These are phyloP conservation scores for Ogataea corticis DNA, from an alignment of 805 yeast species.

Conservation along the genomic window DNA sequence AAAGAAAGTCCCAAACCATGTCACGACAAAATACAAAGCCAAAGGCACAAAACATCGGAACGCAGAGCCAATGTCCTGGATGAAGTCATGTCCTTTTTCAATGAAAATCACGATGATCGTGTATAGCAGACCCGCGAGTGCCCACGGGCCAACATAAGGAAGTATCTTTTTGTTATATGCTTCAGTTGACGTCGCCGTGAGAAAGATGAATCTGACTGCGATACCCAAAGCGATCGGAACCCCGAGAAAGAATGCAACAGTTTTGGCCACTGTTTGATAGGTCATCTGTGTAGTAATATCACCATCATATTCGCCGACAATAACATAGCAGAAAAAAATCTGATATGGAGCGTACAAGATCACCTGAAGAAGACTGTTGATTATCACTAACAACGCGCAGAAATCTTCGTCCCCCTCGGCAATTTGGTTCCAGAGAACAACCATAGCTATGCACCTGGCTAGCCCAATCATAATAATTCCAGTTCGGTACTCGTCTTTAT, in stretches of 20 bases:
- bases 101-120: slow-evolving; percentile 54
- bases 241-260: slow-evolving; percentile 55
- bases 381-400: slow-evolving; percentile 53
- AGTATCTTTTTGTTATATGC: slow-evolving; percentile 28
- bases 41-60: slow-evolving; percentile 53
- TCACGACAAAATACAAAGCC: slow-evolving; percentile 44
- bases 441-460: slow-evolving; percentile 67
- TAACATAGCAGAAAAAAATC: slow-evolving; percentile 46
- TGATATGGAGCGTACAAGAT: slow-evolving; percentile 54
- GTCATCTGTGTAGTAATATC: slow-evolving; percentile 13
- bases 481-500: slow-evolving; percentile 46
- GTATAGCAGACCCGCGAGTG: slow-evolving; percentile 52
- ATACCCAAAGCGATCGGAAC: slow-evolving; percentile 51
- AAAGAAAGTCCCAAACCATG: slow-evolving; percentile 48
- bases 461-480: slow-evolving; percentile 62
- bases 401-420: slow-evolving; percentile 52
- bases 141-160: slow-evolving; percentile 48
- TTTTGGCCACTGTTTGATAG: slow-evolving; percentile 44
- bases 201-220: slow-evolving; percentile 37
- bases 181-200: neutral
- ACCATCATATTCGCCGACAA: slow-evolving; percentile 27
- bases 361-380: slow-evolving; percentile 53
- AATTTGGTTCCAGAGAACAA: slow-evolving; percentile 55
- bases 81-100: slow-evolving; percentile 47
- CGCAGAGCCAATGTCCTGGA: slow-evolving; percentile 49